Percentiles rank a stretch among this genome's conserved stretches.
These are phyloP conservation scores for Nicotiana paniculata DNA, from an alignment of 257 asterid genomes.

Conservation along the genomic window DNA sequence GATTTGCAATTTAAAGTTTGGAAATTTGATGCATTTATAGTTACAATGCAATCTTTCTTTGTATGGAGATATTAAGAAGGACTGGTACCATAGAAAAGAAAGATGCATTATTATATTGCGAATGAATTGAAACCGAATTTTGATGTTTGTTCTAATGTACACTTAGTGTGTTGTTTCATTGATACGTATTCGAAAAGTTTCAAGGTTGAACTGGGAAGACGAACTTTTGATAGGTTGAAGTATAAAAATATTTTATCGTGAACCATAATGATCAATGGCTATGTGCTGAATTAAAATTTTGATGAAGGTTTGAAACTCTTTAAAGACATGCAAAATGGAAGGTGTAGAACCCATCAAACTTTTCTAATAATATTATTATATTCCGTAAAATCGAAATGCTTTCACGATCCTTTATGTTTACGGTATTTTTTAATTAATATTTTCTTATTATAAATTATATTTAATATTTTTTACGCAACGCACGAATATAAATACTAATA, in stretches of 20 bases:
- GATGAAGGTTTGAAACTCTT: constrained; percentile 43
- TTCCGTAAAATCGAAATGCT: too few species aligned
- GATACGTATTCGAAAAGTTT: constrained; percentile 52
- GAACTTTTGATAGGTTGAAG: constrained; percentile 35
- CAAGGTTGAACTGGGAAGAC: constrained; percentile 34
- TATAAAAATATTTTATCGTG: constrained; percentile 44
- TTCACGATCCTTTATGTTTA: too few species aligned
- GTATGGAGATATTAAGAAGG: constrained; percentile 14
- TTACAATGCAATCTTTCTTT: constrained; percentile 42
- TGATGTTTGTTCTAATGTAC: constrained; percentile 29
- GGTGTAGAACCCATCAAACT: constrained; percentile 28
- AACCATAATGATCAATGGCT: constrained; percentile 62
- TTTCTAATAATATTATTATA: too few species aligned
- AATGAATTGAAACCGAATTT: constrained; percentile 27
- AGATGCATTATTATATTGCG: constrained; percentile 41
- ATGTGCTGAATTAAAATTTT: constrained; percentile 29
- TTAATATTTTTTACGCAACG: too few species aligned
- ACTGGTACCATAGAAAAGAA: constrained; percentile 38
- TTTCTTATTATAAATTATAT: too few species aligned
- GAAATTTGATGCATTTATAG: constrained; percentile 37
- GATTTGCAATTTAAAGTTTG: constrained; percentile 49
- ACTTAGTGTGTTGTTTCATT: constrained; percentile 57
- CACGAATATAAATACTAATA: too few species aligned
- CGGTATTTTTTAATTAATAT: too few species aligned
- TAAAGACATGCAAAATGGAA: constrained; percentile 41